phyloP scores from a whole-genome alignment of 2,329 filamentous ascomycete species.

The Verticillium isaacii region DNA sequence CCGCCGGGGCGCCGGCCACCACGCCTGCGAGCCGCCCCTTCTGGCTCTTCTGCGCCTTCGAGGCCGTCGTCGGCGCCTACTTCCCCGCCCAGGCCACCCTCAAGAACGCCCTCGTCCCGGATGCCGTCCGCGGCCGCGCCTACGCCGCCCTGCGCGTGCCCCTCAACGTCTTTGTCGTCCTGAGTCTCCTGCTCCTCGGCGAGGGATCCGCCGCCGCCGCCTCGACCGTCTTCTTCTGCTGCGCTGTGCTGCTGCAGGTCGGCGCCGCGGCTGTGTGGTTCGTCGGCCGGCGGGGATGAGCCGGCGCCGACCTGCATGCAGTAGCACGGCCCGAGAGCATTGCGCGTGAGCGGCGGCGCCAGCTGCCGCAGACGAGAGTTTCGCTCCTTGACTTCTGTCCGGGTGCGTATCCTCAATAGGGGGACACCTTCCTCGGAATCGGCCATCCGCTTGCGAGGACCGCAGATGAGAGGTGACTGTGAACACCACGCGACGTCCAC shows the following conservation, averaged over 20 bases:
- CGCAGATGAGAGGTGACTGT: background rate
- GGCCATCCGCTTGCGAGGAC: background rate
- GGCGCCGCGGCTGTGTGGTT: constrained; percentile 21
- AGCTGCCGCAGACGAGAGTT: too few species aligned
- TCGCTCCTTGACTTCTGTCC: too few species aligned
- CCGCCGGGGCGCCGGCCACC: constrained; percentile 19
- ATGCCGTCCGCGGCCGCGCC: constrained; percentile 45
- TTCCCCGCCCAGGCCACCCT: constrained; percentile 49
- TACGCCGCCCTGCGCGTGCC: constrained; percentile 52
- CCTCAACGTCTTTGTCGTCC: constrained; percentile 52
- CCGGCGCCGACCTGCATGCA: too few species aligned
- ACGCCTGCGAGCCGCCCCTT: constrained; percentile 30
- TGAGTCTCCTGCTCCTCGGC: constrained; percentile 34
- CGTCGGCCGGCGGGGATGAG: constrained; percentile 7
- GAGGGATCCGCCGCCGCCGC: constrained; percentile 18
- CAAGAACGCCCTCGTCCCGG: constrained; percentile 47
- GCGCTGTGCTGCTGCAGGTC: constrained; percentile 22
- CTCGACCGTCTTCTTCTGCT: constrained; percentile 22
- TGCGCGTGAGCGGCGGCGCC: too few species aligned
- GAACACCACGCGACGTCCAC: background rate
- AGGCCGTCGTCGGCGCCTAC: constrained; percentile 51
- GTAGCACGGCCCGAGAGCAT: too few species aligned
- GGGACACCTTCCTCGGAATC: too few species aligned
- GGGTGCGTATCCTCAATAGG: too few species aligned
- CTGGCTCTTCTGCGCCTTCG: constrained; percentile 52